These are phyloP conservation scores for Schizochytrium sp. DNA, from an alignment of 108 stramenopile species.

Conservation along the genomic window DNA sequence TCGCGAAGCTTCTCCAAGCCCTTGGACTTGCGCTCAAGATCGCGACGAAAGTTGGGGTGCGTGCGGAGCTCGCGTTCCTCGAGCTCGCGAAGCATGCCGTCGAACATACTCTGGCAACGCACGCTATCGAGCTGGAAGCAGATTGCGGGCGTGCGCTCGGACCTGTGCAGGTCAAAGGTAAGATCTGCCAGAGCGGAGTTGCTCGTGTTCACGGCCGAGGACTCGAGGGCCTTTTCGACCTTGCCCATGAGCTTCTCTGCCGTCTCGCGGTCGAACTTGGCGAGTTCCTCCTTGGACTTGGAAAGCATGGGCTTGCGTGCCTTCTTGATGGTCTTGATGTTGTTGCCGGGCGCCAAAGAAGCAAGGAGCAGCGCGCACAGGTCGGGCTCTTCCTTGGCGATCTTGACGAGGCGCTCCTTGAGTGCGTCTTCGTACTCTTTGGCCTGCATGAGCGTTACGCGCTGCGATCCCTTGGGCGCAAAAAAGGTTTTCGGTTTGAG, in stretches of 20 bases:
- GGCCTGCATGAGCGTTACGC: conserved; percentile 86
- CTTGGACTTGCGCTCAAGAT: conserved; percentile 39
- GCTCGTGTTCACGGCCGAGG: not conserved
- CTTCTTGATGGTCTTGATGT: conserved; percentile 41
- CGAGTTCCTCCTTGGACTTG: conserved; percentile 69
- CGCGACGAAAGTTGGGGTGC: conserved; percentile 82
- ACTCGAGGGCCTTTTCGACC: not conserved
- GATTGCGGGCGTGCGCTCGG: conserved; percentile 80
- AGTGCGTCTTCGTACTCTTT: conserved; percentile 90
- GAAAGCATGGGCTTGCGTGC: conserved; percentile 66
- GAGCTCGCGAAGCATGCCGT: conserved; percentile 71
- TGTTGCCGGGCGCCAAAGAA: conserved; percentile 46
- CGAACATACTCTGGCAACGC: conserved; percentile 90
- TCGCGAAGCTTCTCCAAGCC: conserved; percentile 67
- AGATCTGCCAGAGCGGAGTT: not conserved
- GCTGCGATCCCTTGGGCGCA: conserved; percentile 64
- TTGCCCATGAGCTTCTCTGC: conserved; percentile 54
- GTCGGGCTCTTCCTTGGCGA: conserved; percentile 69
- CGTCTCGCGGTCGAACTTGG: conserved; percentile 54
- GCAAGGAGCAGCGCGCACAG: conserved; percentile 29
- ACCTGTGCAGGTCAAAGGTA: conserved; percentile 50
- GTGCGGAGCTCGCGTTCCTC: conserved; percentile 79
- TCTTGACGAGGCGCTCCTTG: conserved; percentile 67
- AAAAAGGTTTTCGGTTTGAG: conserved; percentile 89
- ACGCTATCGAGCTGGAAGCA: conserved; percentile 97